A percentile compares a stretch with the other conserved stretches of the same genome.
Evolutionary conservation across 768 basidiomycete genomes (phyloP).

Genomic region (Mycena crocata): DNA sequence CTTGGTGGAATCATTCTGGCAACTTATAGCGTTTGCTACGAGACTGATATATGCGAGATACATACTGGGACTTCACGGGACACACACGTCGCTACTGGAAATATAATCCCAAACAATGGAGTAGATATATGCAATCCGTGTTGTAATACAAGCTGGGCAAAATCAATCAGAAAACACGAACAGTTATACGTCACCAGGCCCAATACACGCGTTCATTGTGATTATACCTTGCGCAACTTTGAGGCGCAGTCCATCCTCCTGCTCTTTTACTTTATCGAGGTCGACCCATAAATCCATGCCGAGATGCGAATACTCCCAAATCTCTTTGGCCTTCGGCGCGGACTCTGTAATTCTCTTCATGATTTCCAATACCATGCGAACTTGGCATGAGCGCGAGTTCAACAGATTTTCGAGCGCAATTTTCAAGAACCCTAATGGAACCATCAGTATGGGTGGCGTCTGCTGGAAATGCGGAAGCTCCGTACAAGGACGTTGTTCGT

Average conservation of each 20-base stretch:
- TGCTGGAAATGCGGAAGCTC: neutral
- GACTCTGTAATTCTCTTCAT: conserved; percentile 23
- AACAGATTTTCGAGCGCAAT: conserved; percentile 13
- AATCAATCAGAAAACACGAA: too few relatives aligned
- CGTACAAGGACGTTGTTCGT: conserved; percentile 33
- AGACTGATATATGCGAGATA: too few relatives aligned
- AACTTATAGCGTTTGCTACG: too few relatives aligned
- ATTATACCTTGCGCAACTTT: neutral
- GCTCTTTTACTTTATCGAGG: neutral
- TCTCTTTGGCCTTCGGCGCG: conserved; percentile 18
- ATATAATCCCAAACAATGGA: too few relatives aligned
- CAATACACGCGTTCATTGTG: conserved; percentile 2
- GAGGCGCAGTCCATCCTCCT: conserved; percentile 15
- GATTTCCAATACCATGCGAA: conserved; percentile 18
- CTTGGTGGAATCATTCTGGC: too few relatives aligned
- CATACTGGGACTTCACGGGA: too few relatives aligned
- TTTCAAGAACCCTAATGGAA: conserved; percentile 8
- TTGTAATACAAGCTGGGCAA: too few relatives aligned
- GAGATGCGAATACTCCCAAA: conserved; percentile 24
- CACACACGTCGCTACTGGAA: too few relatives aligned
- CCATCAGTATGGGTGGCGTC: neutral
- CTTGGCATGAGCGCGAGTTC: conserved; percentile 1
- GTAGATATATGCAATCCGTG: too few relatives aligned
- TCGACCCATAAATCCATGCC: neutral
- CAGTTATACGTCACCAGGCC: too few relatives aligned